A percentile compares a stretch with the other conserved stretches of the same genome.
Conservation (phyloP, 306 rosid species). For the Coriaria nepalensis region DNA sequence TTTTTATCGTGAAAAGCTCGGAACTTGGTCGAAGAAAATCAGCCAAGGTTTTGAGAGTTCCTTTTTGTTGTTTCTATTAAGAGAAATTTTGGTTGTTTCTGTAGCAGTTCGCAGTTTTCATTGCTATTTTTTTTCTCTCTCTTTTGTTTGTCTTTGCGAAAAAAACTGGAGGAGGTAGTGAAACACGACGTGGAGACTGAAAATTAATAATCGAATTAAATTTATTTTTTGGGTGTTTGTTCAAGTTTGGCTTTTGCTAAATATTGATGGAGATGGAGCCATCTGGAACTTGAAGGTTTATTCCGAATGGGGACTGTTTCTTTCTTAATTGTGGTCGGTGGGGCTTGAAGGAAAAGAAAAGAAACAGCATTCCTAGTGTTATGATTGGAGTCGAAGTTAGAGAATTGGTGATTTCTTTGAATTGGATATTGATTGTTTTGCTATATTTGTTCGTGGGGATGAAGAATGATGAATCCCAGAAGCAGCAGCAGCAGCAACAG, state of each 20-base stretch:
- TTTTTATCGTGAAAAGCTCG: neutral
- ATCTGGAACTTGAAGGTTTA: slow-evolving; percentile 26
- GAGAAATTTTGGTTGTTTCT: slow-evolving; percentile 13
- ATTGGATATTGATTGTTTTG: slow-evolving; percentile 33
- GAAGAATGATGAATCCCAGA: slow-evolving; percentile 71
- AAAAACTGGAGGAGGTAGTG: slow-evolving; percentile 12
- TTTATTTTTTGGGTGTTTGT: slow-evolving; percentile 9
- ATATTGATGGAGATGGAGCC: slow-evolving; percentile 32
- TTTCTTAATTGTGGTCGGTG: slow-evolving; percentile 16
- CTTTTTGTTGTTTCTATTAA: slow-evolving; percentile 15
- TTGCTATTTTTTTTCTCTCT: slow-evolving; percentile 11
- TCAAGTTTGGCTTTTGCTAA: slow-evolving; percentile 12
- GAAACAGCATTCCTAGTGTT: slow-evolving; percentile 36
- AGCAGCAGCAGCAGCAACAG: slow-evolving; percentile 24
- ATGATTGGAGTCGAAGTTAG: slow-evolving; percentile 47
- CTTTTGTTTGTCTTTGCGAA: neutral
- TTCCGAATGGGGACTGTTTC: slow-evolving; percentile 33
- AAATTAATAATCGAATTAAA: neutral
- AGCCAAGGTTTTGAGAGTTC: slow-evolving; percentile 1
- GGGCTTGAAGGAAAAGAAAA: slow-evolving; percentile 15
- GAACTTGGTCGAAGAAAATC: neutral
- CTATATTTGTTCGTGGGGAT: slow-evolving; percentile 54
- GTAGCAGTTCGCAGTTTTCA: slow-evolving; percentile 14
- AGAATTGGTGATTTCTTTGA: slow-evolving; percentile 32
- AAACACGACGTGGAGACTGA: slow-evolving; percentile 10